Evolutionary conservation across 2,329 filamentous ascomycete genomes (phyloP).

Genomic region (Talaromyces sp.): DNA sequence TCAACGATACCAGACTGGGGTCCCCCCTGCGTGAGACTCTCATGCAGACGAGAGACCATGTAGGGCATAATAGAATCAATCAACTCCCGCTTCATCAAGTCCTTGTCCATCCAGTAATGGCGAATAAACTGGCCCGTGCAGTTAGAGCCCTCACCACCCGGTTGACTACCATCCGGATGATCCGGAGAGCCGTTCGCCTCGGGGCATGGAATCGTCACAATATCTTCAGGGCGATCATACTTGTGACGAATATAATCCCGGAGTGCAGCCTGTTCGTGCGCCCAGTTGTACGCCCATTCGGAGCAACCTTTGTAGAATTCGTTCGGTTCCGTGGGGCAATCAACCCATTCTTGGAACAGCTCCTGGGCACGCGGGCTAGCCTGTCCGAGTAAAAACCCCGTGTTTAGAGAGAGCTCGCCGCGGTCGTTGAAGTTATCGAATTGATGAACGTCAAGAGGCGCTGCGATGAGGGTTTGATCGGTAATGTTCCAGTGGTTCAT

Average conservation of each 20-base stretch:
- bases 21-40: background rate
- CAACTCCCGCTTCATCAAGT: conserved; percentile 5
- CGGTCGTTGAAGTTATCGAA: conserved; percentile 33
- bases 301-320: conserved; percentile 11
- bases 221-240: conserved; percentile 13
- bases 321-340: conserved; percentile 9
- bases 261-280: conserved; percentile 17
- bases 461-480: conserved; percentile 37
- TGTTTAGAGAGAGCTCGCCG: conserved; percentile 34
- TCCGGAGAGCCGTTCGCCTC: conserved; percentile 17
- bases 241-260: conserved; percentile 15
- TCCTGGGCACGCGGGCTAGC: conserved; percentile 11
- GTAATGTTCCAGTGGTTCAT: conserved; percentile 44
- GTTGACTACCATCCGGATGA: conserved; percentile 6
- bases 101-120: conserved; percentile 16
- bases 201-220: conserved; percentile 12
- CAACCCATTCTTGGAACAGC: conserved; percentile 16
- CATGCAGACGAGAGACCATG: conserved; percentile 13
- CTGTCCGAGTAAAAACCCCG: conserved; percentile 41
- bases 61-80: conserved; percentile 12
- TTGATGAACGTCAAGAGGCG: conserved; percentile 42
- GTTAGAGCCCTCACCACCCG: conserved; percentile 3
- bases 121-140: conserved; percentile 14
- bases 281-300: conserved; percentile 12
- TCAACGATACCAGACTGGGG: background rate